These are phyloP conservation scores for Phytophthora fragariaefolia DNA, from an alignment of 352 stramenopile genomes.

Conservation along the genomic window DNA sequence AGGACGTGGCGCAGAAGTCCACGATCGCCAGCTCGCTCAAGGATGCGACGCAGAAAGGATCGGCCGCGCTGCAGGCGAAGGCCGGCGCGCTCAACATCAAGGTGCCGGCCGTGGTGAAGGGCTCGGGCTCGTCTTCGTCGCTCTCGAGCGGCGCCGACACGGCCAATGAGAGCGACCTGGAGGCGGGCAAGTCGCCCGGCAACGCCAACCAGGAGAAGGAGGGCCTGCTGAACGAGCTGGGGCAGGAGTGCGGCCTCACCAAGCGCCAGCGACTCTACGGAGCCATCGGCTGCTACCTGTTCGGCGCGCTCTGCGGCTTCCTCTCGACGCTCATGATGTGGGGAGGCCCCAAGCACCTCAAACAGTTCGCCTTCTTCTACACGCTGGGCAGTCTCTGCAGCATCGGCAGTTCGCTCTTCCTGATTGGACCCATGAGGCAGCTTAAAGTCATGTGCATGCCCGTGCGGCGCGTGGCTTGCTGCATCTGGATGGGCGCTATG, in stretches of 20 bases:
- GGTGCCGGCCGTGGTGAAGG: constrained; percentile 41
- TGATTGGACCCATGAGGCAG: constrained; percentile 73
- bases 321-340: constrained; percentile 84
- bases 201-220: constrained; percentile 72
- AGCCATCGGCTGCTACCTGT: constrained; percentile 72
- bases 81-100: constrained; percentile 66
- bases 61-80: constrained; percentile 58
- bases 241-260: constrained; percentile 76
- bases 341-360: constrained; percentile 79
- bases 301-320: constrained; percentile 77
- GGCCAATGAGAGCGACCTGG: constrained; percentile 49
- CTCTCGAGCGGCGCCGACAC: constrained; percentile 22
- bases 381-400: constrained; percentile 82
- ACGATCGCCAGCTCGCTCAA: constrained; percentile 43
- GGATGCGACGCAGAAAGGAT: constrained; percentile 56
- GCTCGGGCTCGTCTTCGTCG: constrained; percentile 26
- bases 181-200: constrained; percentile 35
- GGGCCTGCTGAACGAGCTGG: constrained; percentile 72
- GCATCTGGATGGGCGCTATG: constrained; percentile 84
- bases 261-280: constrained; percentile 84
- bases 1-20: constrained; percentile 47
- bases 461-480: constrained; percentile 79
- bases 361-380: constrained; percentile 90
- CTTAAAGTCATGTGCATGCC: constrained; percentile 88
- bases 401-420: constrained; percentile 82